phyloP scores from a whole-genome alignment of 2,329 filamentous ascomycete genomes.

The Aspergillus pseudonomiae region DNA sequence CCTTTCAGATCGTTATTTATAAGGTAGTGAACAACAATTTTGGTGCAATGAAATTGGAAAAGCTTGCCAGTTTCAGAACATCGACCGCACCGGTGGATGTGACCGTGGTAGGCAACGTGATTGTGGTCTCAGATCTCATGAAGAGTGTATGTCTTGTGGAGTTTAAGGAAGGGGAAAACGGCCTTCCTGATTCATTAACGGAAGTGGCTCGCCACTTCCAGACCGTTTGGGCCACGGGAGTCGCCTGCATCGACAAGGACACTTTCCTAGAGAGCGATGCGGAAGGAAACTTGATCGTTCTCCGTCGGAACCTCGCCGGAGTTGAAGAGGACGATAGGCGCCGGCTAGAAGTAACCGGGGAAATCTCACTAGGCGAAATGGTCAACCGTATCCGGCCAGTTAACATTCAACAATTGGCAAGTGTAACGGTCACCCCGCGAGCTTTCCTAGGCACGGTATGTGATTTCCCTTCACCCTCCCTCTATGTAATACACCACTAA shows the following conservation, averaged over 20 bases:
- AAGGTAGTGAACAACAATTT: constrained; percentile 46
- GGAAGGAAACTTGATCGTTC: constrained; percentile 81
- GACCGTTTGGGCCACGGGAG: constrained; percentile 78
- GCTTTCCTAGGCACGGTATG: constrained; percentile 89
- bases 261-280: constrained; percentile 83
- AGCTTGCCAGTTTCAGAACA: constrained; percentile 75
- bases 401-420: constrained; percentile 65
- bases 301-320: constrained; percentile 72
- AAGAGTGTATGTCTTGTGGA: constrained; percentile 83
- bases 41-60: constrained; percentile 59
- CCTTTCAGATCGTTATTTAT: constrained; percentile 60
- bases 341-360: constrained; percentile 72
- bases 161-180: constrained; percentile 62
- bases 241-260: constrained; percentile 71
- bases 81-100: constrained; percentile 83
- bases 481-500: constrained; percentile 3
- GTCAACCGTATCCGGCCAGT: constrained; percentile 85
- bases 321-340: constrained; percentile 74
- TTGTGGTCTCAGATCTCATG: constrained; percentile 90
- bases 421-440: constrained; percentile 72
- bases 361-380: constrained; percentile 87
- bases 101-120: constrained; percentile 70
- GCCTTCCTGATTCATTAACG: constrained; percentile 63
- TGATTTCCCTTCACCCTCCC: constrained; percentile 12
- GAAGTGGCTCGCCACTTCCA: constrained; percentile 82